Evolutionary conservation across 495 filamentous ascomycete genomes (phyloP), one percentile per base, ranked within the genome.

Genomic region (Hyaloscypha hepaticicola): DNA sequence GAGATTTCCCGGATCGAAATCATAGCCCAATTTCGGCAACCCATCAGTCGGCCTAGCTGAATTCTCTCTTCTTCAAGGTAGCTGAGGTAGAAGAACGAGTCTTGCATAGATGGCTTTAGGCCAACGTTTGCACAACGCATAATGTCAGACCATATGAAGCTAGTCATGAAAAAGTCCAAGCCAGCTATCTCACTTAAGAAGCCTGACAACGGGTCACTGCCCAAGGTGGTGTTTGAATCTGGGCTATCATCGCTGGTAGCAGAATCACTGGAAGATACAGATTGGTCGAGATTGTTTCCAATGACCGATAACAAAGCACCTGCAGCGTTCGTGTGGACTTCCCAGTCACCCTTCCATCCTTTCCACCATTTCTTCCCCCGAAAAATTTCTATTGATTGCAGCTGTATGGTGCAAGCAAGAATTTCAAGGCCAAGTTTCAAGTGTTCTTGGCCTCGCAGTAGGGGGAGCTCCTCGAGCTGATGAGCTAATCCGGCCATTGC

Each of bases 351-450:
- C 26, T 62, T 62, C 48, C 45, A 62, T 8, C 60, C 60, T 34
- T 53, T 41, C 22, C 14, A 62, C 19, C n/a, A 26, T 45, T 55
- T 55, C 8, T 27, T 62, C 19, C 27, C 22, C n/a, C 60, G 48
- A 24, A 62, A 62, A 4, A 65, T 56, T 27, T 65, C 63, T 53
- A 65, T 49, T 5, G 63, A 60, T 22, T 51, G 27, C n/a, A 65
- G 22, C 27, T 65, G 63, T 25, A 65, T 49, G 41, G 56, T 60
- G 31, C 63, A 65, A n/a, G 63, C 63, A 9, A 65, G 55, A 49
- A 60, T 65, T 7, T 65, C 52, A 28, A 65, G 48, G 33, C 55
- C 55, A 12, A 41, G 9, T 21, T 53, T 60, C 16, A 65, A 48
- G 19, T 55, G 28, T 1, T 52, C 48, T 24, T 26, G 9, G 14